Percentiles rank a stretch among this genome's conserved stretches.
Evolutionary conservation across 2,329 filamentous ascomycete genomes (phyloP).

Genomic region (Aspergillus fijiensis): DNA sequence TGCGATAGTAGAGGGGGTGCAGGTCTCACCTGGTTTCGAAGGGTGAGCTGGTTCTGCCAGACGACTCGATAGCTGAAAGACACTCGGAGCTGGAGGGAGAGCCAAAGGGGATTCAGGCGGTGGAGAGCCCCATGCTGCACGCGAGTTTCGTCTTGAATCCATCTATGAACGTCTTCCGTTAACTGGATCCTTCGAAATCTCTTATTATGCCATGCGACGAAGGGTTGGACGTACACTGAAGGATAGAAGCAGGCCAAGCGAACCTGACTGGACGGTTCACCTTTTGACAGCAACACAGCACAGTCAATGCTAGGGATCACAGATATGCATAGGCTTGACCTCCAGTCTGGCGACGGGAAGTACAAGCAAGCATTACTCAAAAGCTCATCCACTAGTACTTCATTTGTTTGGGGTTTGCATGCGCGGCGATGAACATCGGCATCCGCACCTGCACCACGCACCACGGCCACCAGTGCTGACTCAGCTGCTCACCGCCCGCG

Average conservation of each 20-base stretch:
- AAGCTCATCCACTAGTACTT: constrained; percentile 4
- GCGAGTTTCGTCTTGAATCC: constrained; percentile 46
- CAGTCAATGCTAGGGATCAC: not conserved
- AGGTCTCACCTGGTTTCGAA: constrained; percentile 38
- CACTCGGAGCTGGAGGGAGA: constrained; percentile 33
- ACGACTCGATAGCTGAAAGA: constrained; percentile 39
- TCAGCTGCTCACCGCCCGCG: constrained; percentile 23
- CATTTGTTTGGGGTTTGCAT: constrained; percentile 20
- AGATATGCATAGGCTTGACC: not conserved
- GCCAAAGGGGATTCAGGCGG: constrained; percentile 50
- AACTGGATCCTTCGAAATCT: not conserved
- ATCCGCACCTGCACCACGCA: constrained; percentile 14
- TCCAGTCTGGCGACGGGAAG: not conserved
- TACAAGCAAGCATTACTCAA: constrained; percentile 11
- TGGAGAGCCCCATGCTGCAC: constrained; percentile 60
- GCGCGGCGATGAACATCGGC: constrained; percentile 11
- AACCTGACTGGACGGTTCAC: not conserved
- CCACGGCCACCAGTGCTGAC: constrained; percentile 17
- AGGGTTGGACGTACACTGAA: not conserved
- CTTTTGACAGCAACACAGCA: not conserved
- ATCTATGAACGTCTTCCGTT: constrained; percentile 27
- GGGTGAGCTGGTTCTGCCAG: constrained; percentile 26
- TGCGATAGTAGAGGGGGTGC: not conserved
- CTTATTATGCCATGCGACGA: not conserved
- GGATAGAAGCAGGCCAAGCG: not conserved